Percentiles rank a stretch among this genome's conserved stretches.
Evolutionary conservation across 345 rosid genomes (phyloP).

Genomic region (Eucalyptus tenuipes): DNA sequence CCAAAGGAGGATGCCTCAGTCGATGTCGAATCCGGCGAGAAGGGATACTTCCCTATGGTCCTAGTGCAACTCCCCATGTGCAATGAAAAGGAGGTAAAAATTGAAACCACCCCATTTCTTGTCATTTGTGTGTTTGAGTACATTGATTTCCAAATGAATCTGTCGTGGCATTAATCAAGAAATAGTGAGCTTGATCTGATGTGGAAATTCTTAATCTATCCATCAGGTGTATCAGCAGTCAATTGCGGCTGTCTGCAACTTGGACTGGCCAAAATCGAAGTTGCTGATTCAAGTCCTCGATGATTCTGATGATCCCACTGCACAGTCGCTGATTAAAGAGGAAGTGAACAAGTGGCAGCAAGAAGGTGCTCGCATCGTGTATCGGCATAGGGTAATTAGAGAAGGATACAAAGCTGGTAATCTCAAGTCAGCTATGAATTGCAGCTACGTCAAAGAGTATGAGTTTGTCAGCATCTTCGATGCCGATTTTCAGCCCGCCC

Average conservation of each 20-base stretch:
- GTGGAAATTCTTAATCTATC: background rate
- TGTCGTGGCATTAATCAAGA: background rate
- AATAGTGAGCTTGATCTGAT: background rate
- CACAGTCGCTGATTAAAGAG: conserved; percentile 2
- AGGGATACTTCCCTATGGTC: conserved; percentile 4
- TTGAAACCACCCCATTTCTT: background rate
- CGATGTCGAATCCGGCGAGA: background rate
- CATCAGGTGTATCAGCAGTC: conserved; percentile 5
- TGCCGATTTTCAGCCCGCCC: conserved; percentile 3
- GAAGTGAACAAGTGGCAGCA: conserved; percentile 9
- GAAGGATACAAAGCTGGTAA: conserved; percentile 9
- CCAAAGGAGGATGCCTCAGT: background rate
- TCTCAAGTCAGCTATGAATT: conserved; percentile 7
- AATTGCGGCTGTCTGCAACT: conserved; percentile 6
- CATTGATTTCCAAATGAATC: background rate
- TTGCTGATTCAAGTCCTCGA: conserved; percentile 6
- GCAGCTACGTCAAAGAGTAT: conserved; percentile 5
- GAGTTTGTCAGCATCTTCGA: conserved; percentile 3
- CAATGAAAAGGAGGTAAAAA: conserved; percentile 7
- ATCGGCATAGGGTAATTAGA: conserved; percentile 2
- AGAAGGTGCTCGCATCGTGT: conserved; percentile 1
- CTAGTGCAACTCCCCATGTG: conserved; percentile 4
- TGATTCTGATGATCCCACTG: conserved; percentile 4
- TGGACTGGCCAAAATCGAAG: conserved; percentile 7
- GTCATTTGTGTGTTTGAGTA: background rate